phyloP scores from a whole-genome alignment of 1,139 yeast species.

The Entelexis paramagnoliae region DNA sequence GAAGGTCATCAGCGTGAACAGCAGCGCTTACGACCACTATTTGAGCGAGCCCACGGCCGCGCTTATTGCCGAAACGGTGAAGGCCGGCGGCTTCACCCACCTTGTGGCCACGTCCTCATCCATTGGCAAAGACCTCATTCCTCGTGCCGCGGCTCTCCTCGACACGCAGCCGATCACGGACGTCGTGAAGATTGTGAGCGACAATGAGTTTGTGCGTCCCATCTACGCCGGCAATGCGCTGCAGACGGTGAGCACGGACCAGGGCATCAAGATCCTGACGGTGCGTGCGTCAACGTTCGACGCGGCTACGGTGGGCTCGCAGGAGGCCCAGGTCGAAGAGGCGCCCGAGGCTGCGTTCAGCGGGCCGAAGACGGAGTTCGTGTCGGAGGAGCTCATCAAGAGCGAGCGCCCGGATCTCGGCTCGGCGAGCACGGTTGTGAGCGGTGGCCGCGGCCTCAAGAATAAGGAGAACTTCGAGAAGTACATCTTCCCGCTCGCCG shows the following conservation, averaged over 20 bases:
- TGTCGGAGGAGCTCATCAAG: constrained; percentile 59
- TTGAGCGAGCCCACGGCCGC: constrained; percentile 34
- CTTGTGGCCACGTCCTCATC: constrained; percentile 75
- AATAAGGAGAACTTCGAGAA: constrained; percentile 78
- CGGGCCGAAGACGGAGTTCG: constrained; percentile 36
- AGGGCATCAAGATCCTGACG: constrained; percentile 55
- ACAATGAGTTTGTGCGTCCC: constrained; percentile 76
- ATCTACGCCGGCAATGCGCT: constrained; percentile 94
- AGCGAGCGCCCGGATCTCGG: constrained; percentile 88
- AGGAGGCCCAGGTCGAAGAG: constrained; percentile 41
- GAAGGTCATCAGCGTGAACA: constrained; percentile 34
- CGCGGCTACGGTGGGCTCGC: constrained; percentile 39
- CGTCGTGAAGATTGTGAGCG: constrained; percentile 53
- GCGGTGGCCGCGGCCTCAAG: constrained; percentile 94
- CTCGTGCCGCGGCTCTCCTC: constrained; percentile 74
- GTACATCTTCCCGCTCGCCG: constrained; percentile 74
- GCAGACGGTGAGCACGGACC: constrained; percentile 67
- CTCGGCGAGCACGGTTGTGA: constrained; percentile 66
- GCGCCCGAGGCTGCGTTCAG: constrained; percentile 32
- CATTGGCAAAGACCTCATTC: constrained; percentile 76
- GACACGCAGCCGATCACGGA: constrained; percentile 87
- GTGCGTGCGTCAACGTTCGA: constrained; percentile 80
- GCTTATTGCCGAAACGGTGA: constrained; percentile 35
- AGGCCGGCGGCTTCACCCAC: constrained; percentile 47
- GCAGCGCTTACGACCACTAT: constrained; percentile 34